Base-by-base conservation (phyloP, 441 rosid species). In the Arabidopsis lyrata region DNA sequence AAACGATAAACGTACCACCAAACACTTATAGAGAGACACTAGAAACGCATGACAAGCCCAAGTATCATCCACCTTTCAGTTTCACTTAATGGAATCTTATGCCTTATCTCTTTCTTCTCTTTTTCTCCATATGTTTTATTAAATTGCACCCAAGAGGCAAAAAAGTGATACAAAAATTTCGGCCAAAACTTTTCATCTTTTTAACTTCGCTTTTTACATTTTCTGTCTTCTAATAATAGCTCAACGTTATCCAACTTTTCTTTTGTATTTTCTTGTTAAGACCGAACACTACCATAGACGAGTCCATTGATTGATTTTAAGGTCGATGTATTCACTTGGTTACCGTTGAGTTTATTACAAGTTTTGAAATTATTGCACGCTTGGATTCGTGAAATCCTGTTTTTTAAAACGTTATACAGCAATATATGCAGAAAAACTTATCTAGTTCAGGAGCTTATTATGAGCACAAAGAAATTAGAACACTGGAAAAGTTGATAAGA, bases 1-100 rank as follows among this genome's bases (percentile, higher is more conserved):
- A 67, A 66, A 74, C 73, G 78, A 74, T 39, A 59, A 76, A 62
- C 79, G 70, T 62, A 75, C 50, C 70, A 75, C 75, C 74, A 50
- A 75, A 68, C 79, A 68, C 78, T 44, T 62, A 63, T 2, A 76
- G 48, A 29, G 27, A 24, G 49, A 76, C 72, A 76, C 41, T 64
- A 70, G 15, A 64, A 77, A 77, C 80, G 72, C 80, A 77, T 77
- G 76, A 76, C 66, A 76, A 56, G 38, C 71, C 18, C 66, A 47
- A 64, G 62, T 49, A n/a, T 50, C 66, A 76, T 76, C 67, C 67
- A 64, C 27, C 65, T 77, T 70, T 70, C 72, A 48, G 75, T 70
- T 70, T 76, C 80, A 63, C 80, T 63, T 49, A 47, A 63, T 70
- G 62, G 76, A 70, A 70, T 76, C 80, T 63, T 70, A 76, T 76